A percentile compares a stretch with the other conserved stretches of the same genome.
Conservation (phyloP, 2,329 filamentous ascomycete species). For the Diaporthe vaccinii region DNA sequence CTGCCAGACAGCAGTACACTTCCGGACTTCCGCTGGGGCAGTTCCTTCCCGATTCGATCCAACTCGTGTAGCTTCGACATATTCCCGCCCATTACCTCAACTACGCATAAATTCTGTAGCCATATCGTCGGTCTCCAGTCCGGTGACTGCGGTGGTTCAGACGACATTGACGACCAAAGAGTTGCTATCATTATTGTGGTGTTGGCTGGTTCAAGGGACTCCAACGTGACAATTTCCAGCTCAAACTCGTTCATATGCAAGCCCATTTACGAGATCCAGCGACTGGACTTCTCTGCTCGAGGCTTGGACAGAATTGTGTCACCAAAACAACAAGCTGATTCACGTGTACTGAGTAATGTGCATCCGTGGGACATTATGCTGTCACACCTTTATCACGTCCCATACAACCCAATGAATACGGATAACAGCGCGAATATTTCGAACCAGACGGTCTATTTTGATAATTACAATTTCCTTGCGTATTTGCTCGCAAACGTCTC, state of each 20-base stretch:
- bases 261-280: background rate
- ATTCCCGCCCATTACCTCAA: too few relatives aligned
- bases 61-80: background rate
- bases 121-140: background rate
- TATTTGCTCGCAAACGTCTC: background rate
- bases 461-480: background rate
- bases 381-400: background rate
- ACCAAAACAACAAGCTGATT: background rate
- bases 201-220: background rate
- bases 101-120: too few relatives aligned
- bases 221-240: background rate
- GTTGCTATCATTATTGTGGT: background rate
- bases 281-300: background rate
- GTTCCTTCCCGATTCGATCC: background rate
- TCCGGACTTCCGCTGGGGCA: fast-evolving
- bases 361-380: background rate
- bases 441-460: background rate
- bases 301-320: background rate
- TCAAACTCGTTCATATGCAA: background rate
- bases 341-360: background rate
- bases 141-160: background rate
- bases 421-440: background rate
- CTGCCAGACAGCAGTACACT: background rate
- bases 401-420: background rate
- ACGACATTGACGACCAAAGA: background rate